phyloP scores from a whole-genome alignment of 2,329 filamentous ascomycete genomes.

The Phoma herbarum region DNA sequence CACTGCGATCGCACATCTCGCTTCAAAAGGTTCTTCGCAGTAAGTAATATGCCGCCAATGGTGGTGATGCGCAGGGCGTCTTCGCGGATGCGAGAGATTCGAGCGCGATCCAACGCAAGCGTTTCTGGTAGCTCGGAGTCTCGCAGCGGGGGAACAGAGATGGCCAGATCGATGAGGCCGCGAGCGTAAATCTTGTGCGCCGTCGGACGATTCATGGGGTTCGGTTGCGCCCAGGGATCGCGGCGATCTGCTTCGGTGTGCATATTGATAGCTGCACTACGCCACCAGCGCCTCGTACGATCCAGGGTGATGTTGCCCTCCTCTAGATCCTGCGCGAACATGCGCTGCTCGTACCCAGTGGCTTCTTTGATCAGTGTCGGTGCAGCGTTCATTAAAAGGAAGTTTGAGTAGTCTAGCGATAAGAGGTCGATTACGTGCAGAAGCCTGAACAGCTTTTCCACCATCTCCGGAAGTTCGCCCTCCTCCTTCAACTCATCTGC shows the following conservation, averaged over 20 bases:
- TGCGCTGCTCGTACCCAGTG: constrained; percentile 75
- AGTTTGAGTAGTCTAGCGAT: constrained; percentile 84
- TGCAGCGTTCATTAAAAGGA: constrained; percentile 75
- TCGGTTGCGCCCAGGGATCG: constrained; percentile 71
- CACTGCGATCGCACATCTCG: constrained; percentile 80
- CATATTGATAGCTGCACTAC: constrained; percentile 69
- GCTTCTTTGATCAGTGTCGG: constrained; percentile 76
- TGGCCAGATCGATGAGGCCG: constrained; percentile 77
- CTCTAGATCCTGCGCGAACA: constrained; percentile 72
- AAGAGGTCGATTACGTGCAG: constrained; percentile 79
- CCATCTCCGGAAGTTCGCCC: constrained; percentile 67
- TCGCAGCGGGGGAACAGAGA: constrained; percentile 67
- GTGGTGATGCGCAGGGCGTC: constrained; percentile 73
- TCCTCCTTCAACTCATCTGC: constrained; percentile 65
- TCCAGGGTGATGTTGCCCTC: constrained; percentile 63
- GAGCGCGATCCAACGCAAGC: constrained; percentile 71
- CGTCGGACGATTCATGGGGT: constrained; percentile 66
- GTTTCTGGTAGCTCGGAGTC: constrained; percentile 74
- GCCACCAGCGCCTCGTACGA: constrained; percentile 73
- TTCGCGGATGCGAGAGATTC: constrained; percentile 66
- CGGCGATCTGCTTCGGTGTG: constrained; percentile 71
- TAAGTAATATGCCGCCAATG: constrained; percentile 76
- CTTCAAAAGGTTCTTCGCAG: constrained; percentile 84
- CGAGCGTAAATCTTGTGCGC: constrained; percentile 78
- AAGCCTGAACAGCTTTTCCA: constrained; percentile 78